phyloP scores from a whole-genome alignment of 164 flowering plant species.

The Umbellularia californica region DNA sequence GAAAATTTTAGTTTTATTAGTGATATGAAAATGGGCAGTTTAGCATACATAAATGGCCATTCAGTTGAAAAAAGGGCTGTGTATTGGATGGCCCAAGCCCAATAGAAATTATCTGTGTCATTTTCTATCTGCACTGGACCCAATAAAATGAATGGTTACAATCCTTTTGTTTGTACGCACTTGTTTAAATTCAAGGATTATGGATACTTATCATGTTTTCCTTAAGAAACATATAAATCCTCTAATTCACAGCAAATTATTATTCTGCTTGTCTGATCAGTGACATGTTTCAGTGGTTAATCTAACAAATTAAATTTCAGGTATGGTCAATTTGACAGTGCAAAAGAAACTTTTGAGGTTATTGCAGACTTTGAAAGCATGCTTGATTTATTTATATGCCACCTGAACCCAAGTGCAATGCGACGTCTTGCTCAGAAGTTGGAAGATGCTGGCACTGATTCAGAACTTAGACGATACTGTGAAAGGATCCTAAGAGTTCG shows the following conservation, averaged over 20 bases:
- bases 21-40: no score
- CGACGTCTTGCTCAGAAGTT: slow-evolving; percentile 95
- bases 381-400: slow-evolving; percentile 96
- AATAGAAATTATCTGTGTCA: neutral
- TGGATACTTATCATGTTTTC: neutral
- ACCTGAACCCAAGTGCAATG: slow-evolving; percentile 99
- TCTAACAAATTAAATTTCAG: slow-evolving; percentile 38
- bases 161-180: neutral
- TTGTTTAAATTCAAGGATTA: neutral
- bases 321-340: slow-evolving; percentile 97
- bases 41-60: neutral
- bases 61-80: neutral
- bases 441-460: slow-evolving; percentile 79
- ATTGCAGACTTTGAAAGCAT: slow-evolving; percentile 91
- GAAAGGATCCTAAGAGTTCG: slow-evolving; percentile 94
- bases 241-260: neutral
- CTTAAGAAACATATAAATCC: neutral
- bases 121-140: neutral
- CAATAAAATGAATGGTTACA: neutral
- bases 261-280: neutral
- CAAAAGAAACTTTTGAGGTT: slow-evolving; percentile 98
- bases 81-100: neutral
- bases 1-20: no score
- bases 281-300: neutral
- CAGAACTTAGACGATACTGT: slow-evolving; percentile 90